Evolutionary conservation across 345 rosid species (phyloP), one percentile per base, ranked within the genome.

Genomic region (Salix dunnii): DNA sequence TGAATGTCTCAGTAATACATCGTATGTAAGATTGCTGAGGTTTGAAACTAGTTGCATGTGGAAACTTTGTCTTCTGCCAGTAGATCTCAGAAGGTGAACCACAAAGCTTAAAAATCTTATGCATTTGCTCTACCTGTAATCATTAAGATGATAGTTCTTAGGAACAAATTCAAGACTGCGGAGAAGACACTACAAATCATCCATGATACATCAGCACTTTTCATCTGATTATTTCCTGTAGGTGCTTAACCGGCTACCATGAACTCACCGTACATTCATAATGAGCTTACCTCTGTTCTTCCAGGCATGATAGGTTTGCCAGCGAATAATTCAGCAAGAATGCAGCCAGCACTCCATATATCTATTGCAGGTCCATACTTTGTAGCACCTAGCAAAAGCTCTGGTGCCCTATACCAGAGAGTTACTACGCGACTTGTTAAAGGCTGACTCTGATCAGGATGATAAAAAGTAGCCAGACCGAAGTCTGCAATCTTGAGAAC

Each of bases 221-320:
- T 53, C 60, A 20, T 55, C 23, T 55, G 27, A 55, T 55, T 21
- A 8, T 25, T 13, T 12, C 31, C 16, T 14, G 36, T 31, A 28
- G 10, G 20, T 25, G 9, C 31, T 63, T 25, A 28, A 14, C 16
- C 30, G 67, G 14, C 2, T 20, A 13, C 4, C 20, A 5, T 11
- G 8, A 63, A 31, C 31, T 25, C 17, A 30, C 28, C 35, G 40
- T 30, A 20, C 27, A 31, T 20, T 28, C 49, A n/a, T 5, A 70
- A 67, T 20, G 70, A 71, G 64, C 48, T 12, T 81, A 93, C 97
- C 94, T 96, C 97, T 40, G 99, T 96, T 87, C 98, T 91, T 81
- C 97, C 97, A 1, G 99, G 95, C 97, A 96, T 89, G 73, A 92
- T 94, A 72, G 95, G 99, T 79, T 92, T 91, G 66, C 99, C 97